Conservation (phyloP, 257 asterid genomes). For the Mentha longifolia region DNA sequence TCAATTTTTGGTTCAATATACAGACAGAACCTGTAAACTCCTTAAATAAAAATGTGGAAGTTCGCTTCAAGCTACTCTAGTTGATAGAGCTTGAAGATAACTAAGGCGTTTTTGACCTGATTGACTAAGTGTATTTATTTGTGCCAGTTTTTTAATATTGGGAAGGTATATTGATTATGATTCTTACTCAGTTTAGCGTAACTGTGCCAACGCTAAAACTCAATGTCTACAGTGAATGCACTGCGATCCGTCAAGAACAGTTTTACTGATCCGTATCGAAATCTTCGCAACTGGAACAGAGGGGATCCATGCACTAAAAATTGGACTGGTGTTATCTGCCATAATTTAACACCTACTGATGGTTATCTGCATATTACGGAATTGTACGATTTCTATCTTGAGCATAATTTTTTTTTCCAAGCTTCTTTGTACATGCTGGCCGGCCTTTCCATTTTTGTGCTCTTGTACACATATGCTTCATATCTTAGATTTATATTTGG, state of each 20-base stretch:
- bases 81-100: conserved; percentile 3
- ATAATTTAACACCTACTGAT: conserved; percentile 54
- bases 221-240: conserved; percentile 60
- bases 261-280: conserved; percentile 57
- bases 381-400: conserved; percentile 56
- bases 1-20: conserved; percentile 2
- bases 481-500: background rate
- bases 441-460: background rate
- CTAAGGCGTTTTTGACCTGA: conserved; percentile 9
- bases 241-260: conserved; percentile 52
- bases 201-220: background rate
- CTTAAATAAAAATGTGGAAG: background rate
- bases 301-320: conserved; percentile 78
- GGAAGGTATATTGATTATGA: background rate
- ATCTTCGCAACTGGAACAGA: conserved; percentile 60
- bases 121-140: background rate
- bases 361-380: conserved; percentile 70
- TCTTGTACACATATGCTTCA: background rate
- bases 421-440: background rate
- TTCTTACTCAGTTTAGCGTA: conserved; percentile 18
- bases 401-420: background rate
- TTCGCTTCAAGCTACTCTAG: conserved; percentile 21
- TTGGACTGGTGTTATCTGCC: conserved; percentile 77
- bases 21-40: background rate
- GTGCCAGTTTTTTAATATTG: background rate